Evolutionary conservation across 2,329 filamentous ascomycete genomes (phyloP).

Genomic region (Chaetomiaceae sp.): DNA sequence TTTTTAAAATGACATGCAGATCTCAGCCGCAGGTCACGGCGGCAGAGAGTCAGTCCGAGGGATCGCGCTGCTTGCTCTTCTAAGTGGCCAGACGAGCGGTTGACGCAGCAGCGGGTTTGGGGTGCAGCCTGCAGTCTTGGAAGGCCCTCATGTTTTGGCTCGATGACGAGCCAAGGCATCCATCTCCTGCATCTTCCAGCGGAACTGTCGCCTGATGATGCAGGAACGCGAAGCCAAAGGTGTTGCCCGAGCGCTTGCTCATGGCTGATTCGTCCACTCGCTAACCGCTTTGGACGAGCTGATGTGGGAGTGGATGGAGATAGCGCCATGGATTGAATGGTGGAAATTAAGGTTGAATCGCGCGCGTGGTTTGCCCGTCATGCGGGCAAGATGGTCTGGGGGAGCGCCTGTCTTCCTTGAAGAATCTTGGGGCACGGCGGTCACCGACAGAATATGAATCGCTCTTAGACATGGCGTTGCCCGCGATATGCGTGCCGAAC

Average conservation of each 20-base stretch:
- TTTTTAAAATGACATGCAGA: constrained; percentile 23
- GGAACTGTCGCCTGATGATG: constrained; percentile 1
- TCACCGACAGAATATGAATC: neutral
- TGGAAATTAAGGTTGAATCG: constrained; percentile 8
- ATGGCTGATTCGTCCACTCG: neutral
- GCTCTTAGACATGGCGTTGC: neutral
- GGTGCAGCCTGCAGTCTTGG: constrained; percentile 5
- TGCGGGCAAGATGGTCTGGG: neutral
- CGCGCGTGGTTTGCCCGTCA: neutral
- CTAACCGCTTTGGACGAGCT: constrained; percentile 12
- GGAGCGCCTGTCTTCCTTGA: constrained; percentile 1
- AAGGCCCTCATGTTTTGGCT: neutral
- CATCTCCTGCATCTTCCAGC: neutral
- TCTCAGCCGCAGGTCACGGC: constrained; percentile 13
- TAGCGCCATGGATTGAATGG: no score
- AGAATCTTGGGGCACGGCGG: neutral
- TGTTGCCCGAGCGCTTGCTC: constrained; percentile 11
- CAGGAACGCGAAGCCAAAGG: constrained; percentile 11
- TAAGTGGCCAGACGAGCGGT: neutral
- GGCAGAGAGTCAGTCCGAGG: neutral
- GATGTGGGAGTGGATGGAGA: neutral
- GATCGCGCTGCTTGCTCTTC: constrained; percentile 12
- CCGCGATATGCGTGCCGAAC: neutral
- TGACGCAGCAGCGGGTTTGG: neutral
- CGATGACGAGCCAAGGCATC: neutral